phyloP scores from a whole-genome alignment of 768 basidiomycete species.

The Tulasnella sp. region DNA sequence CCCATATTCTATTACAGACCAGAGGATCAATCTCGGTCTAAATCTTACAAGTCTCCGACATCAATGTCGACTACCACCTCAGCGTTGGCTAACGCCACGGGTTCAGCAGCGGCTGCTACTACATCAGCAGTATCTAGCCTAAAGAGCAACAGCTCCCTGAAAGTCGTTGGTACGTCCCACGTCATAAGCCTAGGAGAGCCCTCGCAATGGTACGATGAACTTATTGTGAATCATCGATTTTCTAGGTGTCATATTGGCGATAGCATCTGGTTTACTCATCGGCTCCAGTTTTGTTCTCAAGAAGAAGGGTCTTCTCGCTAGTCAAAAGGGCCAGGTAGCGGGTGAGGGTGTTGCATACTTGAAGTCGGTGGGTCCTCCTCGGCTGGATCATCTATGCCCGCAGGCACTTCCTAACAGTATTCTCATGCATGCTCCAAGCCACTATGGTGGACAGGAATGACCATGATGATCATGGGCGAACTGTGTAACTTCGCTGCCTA shows the following conservation, averaged over 20 bases:
- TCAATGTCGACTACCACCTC: conserved; percentile 20
- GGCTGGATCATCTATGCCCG: neutral
- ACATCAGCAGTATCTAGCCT: conserved; percentile 6
- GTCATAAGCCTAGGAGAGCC: neutral
- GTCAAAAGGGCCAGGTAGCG: conserved; percentile 32
- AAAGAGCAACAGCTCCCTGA: conserved; percentile 10
- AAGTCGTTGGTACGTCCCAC: conserved; percentile 17
- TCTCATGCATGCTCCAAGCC: conserved; percentile 31
- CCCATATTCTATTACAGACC: too few species aligned
- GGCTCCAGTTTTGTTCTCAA: conserved; percentile 94
- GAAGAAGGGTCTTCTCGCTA: conserved; percentile 56
- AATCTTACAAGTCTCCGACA: conserved; percentile 27
- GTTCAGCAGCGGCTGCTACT: conserved; percentile 16
- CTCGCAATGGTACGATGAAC: neutral
- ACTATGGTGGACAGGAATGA: conserved; percentile 95
- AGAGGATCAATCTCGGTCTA: neutral
- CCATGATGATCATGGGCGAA: conserved; percentile 78
- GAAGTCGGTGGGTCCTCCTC: conserved; percentile 57
- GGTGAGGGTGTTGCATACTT: conserved; percentile 91
- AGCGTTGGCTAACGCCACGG: conserved; percentile 11
- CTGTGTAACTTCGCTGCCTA: conserved; percentile 62
- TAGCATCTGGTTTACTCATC: conserved; percentile 75
- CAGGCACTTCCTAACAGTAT: neutral
- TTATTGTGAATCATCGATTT: conserved; percentile 37
- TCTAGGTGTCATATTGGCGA: conserved; percentile 66